Base-by-base conservation (phyloP, 306 rosid genomes). In the Rosa multiflora region DNA sequence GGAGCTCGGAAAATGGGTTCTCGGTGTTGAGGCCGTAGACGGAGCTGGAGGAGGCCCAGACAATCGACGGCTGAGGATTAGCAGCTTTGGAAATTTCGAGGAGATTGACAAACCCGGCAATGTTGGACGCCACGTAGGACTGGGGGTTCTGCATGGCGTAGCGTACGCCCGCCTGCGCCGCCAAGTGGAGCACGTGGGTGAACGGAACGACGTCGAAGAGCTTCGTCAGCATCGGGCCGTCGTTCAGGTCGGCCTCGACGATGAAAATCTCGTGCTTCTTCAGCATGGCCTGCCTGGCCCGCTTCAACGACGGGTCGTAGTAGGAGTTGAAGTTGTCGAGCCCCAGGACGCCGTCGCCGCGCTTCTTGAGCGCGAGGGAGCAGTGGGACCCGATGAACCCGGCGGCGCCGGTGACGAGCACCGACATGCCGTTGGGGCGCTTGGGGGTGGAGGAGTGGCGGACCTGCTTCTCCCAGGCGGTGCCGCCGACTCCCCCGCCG, bases 121-220 rank as follows among this genome's bases (percentile, higher is more conserved):
- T 90, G 91, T 94, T 94, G 51, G 98, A 90, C 8, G 73, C 76
- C 14, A 94, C 59, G 61, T 94, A 94, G 0, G 97, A 91, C 49
- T 94, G 98, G 0, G 98, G 98, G 48, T 93, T 93, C 80, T 91
- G 87, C 99, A 94, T 94, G 40, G 97, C 99, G 83, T 94, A 94
- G 10, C 97, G 95, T 21, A 94, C 99, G 0, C 98, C 99, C 0
- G 99, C 99, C 58, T 94, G 99, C 0, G 99, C 97, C 0, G 99
- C 99, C 0, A 94, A 70, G 82, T 94, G 99, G 70, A 94, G 97
- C 77, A 94, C 76, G 84, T 94, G 99, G 0, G 97, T 89, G 78
- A 94, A 89, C 0, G 97, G 89, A 3, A 94, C 95, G 1, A 94
- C 89, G n/a, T 94, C 99, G 84, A 94, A 92, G 8, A 94, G 95